Evolutionary conservation across 2,329 filamentous ascomycete species (phyloP).

Genomic region (Beauveria bassiana): DNA sequence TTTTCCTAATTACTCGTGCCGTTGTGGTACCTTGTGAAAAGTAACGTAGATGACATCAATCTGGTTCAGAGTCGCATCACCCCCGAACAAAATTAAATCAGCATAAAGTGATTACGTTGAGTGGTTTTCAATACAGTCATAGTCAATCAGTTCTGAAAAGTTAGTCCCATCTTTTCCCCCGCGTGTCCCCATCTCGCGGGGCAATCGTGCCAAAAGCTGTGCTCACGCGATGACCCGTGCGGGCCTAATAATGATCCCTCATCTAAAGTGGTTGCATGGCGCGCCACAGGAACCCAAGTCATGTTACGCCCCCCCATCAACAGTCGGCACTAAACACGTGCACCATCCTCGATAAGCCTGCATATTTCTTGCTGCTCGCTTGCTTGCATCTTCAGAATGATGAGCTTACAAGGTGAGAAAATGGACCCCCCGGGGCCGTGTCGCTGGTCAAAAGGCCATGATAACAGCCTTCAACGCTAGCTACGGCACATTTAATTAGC

Average conservation of each 20-base stretch:
- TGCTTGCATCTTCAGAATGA: background rate
- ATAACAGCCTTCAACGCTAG: background rate
- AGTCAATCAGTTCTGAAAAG: too few relatives aligned
- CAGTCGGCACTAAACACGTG: background rate
- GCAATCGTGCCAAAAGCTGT: background rate
- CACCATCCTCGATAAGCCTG: background rate
- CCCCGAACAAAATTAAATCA: too few relatives aligned
- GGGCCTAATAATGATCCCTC: background rate
- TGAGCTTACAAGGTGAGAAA: background rate
- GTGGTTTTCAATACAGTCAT: too few relatives aligned
- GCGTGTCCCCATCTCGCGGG: too few relatives aligned
- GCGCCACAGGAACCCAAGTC: background rate
- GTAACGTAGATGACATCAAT: too few relatives aligned
- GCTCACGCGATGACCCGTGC: background rate
- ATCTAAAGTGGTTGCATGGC: conserved; percentile 5
- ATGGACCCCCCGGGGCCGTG: too few relatives aligned
- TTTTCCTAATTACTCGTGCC: too few relatives aligned
- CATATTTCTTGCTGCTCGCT: background rate
- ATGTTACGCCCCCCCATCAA: background rate
- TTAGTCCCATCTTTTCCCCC: background rate
- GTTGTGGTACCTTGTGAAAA: too few relatives aligned
- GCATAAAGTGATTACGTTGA: too few relatives aligned
- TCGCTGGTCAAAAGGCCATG: too few relatives aligned
- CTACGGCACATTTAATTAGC: background rate
- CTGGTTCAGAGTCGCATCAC: too few relatives aligned